phyloP scores from a whole-genome alignment of 306 rosid species.

The Prunus fruticosa region DNA sequence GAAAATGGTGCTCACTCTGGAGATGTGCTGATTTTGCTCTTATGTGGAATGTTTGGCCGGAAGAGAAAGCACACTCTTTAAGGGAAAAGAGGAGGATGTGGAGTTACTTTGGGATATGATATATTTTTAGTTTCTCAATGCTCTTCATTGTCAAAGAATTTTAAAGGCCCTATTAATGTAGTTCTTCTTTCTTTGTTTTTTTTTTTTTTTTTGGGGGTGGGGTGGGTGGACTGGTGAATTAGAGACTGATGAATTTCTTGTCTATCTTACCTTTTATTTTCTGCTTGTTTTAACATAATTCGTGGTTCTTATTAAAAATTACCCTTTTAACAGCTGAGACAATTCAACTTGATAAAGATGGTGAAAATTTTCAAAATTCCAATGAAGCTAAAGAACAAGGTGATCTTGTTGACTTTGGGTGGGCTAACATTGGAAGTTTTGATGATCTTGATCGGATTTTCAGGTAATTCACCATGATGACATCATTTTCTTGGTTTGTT shows the following conservation, averaged over 20 bases:
- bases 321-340: conserved; percentile 46
- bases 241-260: no score
- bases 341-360: conserved; percentile 46
- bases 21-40: neutral
- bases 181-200: neutral
- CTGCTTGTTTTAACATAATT: neutral
- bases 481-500: conserved; percentile 1
- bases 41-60: neutral
- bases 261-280: neutral
- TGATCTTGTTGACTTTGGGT: conserved; percentile 77
- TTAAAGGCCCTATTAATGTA: neutral
- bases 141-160: neutral
- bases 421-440: conserved; percentile 92
- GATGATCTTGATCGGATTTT: conserved; percentile 87
- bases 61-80: neutral
- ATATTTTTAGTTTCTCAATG: neutral
- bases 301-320: conserved; percentile 1
- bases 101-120: neutral
- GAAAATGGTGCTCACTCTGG: neutral
- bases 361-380: conserved; percentile 44
- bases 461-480: conserved; percentile 56
- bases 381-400: conserved; percentile 69
- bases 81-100: neutral
- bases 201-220: neutral
- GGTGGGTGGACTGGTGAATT: neutral